Evolutionary conservation across 371 early-diverging fungal genomes (phyloP).

Genomic region (Thermomucor indicae-seudaticae): DNA sequence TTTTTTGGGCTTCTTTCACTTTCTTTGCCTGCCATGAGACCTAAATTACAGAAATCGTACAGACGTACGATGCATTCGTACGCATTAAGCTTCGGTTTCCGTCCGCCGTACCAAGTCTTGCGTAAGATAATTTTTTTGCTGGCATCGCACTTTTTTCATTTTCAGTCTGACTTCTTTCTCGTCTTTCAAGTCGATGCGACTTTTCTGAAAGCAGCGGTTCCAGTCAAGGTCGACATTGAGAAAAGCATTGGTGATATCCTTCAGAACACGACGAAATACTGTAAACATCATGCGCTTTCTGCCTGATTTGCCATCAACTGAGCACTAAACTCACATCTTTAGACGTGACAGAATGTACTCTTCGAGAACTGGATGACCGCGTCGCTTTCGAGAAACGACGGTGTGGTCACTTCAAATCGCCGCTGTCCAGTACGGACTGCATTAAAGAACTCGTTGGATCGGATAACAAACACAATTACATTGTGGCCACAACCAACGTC

Average conservation of each 20-base stretch:
- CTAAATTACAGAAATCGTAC: slow-evolving; percentile 75
- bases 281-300: slow-evolving; percentile 27
- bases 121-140: slow-evolving; percentile 34
- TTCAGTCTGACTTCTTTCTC: too few relatives aligned
- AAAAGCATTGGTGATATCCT: slow-evolving; percentile 53
- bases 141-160: not conserved
- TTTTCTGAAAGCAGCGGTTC: slow-evolving; percentile 61
- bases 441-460: slow-evolving; percentile 65
- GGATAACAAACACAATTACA: slow-evolving; percentile 75
- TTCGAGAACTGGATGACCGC: slow-evolving; percentile 68
- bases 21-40: slow-evolving; percentile 75
- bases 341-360: slow-evolving; percentile 84
- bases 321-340: not conserved
- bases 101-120: slow-evolving; percentile 86
- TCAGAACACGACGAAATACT: slow-evolving; percentile 53
- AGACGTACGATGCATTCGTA: slow-evolving; percentile 79
- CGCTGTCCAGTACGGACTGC: slow-evolving; percentile 70
- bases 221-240: slow-evolving; percentile 54
- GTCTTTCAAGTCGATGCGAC: slow-evolving; percentile 63
- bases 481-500: slow-evolving; percentile 77
- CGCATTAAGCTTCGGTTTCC: slow-evolving; percentile 73
- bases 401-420: slow-evolving; percentile 65
- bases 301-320: not conserved
- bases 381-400: slow-evolving; percentile 70
- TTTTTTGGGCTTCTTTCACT: too few relatives aligned